A percentile compares a stretch with the other conserved stretches of the same genome.
phyloP scores from a whole-genome alignment of 2,329 filamentous ascomycete genomes.

The Aspergillus pseudoglaucus region DNA sequence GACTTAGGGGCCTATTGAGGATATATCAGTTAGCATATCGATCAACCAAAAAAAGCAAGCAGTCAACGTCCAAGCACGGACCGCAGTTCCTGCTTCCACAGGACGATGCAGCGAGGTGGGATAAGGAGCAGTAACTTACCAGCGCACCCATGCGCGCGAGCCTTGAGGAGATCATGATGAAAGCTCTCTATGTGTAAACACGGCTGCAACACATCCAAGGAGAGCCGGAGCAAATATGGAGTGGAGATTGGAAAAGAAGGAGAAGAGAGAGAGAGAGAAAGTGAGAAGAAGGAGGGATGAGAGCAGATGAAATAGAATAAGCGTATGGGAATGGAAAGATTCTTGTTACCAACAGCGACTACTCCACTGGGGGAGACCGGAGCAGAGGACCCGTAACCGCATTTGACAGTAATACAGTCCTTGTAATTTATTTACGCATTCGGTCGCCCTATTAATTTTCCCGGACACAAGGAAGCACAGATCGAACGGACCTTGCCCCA shows the following conservation, averaged over 20 bases:
- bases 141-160: conserved; percentile 43
- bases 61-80: not conserved
- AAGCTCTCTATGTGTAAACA: conserved; percentile 34
- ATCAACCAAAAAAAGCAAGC: conserved; percentile 2
- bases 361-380: conserved; percentile 23
- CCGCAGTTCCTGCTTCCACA: conserved; percentile 1
- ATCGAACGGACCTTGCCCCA: conserved; percentile 7
- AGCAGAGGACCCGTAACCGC: conserved; percentile 35
- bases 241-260: conserved; percentile 27
- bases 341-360: conserved; percentile 16
- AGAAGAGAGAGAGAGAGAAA: conserved; percentile 31
- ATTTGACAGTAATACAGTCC: conserved; percentile 25
- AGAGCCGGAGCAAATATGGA: conserved; percentile 26
- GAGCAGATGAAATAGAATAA: conserved; percentile 29
- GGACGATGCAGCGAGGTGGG: conserved; percentile 6
- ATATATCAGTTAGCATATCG: conserved; percentile 16
- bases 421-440: conserved; percentile 17
- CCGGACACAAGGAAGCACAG: conserved; percentile 23
- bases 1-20: conserved; percentile 36
- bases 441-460: conserved; percentile 14
- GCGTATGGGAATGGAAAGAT: conserved; percentile 31
- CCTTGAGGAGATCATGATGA: conserved; percentile 43
- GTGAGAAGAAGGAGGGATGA: conserved; percentile 14
- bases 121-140: conserved; percentile 31
- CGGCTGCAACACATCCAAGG: conserved; percentile 33